Evolutionary conservation across 2,329 filamentous ascomycete genomes (phyloP).

Genomic region (Hymenotorrendiella dingleyae): DNA sequence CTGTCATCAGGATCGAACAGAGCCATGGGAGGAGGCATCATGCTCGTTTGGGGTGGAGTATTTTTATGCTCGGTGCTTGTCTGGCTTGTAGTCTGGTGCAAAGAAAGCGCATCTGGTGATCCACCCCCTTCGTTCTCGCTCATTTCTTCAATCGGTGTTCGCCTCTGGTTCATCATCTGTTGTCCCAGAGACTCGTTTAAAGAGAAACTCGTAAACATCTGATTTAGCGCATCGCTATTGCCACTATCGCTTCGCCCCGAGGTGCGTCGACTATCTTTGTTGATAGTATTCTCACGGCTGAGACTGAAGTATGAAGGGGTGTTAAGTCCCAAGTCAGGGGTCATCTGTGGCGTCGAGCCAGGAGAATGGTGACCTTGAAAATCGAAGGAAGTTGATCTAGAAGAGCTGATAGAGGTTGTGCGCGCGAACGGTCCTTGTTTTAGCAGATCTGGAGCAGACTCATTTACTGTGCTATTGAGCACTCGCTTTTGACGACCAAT

Average conservation of each 20-base stretch:
- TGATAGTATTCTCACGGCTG: constrained; percentile 50
- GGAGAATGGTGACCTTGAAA: constrained; percentile 76
- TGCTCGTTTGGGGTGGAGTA: constrained; percentile 57
- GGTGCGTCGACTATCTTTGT: constrained; percentile 59
- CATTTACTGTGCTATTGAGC: constrained; percentile 67
- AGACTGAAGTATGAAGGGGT: constrained; percentile 94
- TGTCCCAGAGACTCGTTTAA: constrained; percentile 53
- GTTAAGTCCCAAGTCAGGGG: constrained; percentile 67
- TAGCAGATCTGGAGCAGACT: constrained; percentile 85
- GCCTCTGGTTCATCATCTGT: constrained; percentile 34
- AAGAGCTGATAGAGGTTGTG: constrained; percentile 79
- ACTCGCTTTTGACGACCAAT: constrained; percentile 95
- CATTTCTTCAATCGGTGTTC: constrained; percentile 68
- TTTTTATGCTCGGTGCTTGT: constrained; percentile 43
- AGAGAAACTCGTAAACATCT: constrained; percentile 76
- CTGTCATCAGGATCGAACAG: constrained; percentile 94
- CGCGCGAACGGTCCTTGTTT: constrained; percentile 89
- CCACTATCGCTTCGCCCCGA: constrained; percentile 89
- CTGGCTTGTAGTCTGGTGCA: constrained; percentile 46
- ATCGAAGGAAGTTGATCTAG: constrained; percentile 89
- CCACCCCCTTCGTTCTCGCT: constrained; percentile 63
- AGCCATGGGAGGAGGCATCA: constrained; percentile 86
- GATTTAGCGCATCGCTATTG: constrained; percentile 76
- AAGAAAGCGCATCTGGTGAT: constrained; percentile 69
- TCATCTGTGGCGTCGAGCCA: constrained; percentile 78